Evolutionary conservation across 768 basidiomycete genomes (phyloP), one percentile per base, ranked within the genome.

Genomic region (Neoboletus magnificus): DNA sequence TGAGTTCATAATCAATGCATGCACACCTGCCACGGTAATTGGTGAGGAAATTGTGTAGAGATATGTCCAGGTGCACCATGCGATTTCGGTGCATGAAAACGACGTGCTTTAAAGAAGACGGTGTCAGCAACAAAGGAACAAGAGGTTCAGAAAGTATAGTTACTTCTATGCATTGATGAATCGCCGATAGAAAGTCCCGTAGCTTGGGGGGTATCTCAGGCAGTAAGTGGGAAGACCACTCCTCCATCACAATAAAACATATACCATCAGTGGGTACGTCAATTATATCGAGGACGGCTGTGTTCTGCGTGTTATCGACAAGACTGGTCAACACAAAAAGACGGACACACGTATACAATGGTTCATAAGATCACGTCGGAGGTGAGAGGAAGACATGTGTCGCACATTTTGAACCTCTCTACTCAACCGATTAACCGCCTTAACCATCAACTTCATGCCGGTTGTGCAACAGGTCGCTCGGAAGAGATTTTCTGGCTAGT

Each of bases 221-320:
- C 23, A 85, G 74, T 22, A 89, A 72, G 52, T 85, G 79, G 12
- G 86, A 76, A 15, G 83, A 85, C 89, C 89, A 91, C 69, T 88
- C 81, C 65, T 90, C 89, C 87, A 89, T 89, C 25, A 90, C 82
- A 53, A 91, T 83, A 62, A 91, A 85, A 15, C 76, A 82, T 36
- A 86, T 65, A 47, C 73, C 67, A 55, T 87, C 84, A 11, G 74
- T 64, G 3, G 73, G 66, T 22, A 81, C 72, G 59, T 82, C 79
- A 48, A 91, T 79, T 20, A 87, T 68, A 62, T 85, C 85, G 30
- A 87, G 67, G 20, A 91, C 76, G 37, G 89, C 89, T 91, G 63
- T 16, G 45, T 32, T 22, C 22, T 56, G 51, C 10, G 48, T 48
- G 67, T 59, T 40, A 55, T 23, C 13, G 53, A 56, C 30, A 13